A percentile compares a stretch with the other conserved stretches of the same genome.
These are phyloP conservation scores for Ilex aquifolium DNA, from an alignment of 257 asterid genomes.

Conservation along the genomic window DNA sequence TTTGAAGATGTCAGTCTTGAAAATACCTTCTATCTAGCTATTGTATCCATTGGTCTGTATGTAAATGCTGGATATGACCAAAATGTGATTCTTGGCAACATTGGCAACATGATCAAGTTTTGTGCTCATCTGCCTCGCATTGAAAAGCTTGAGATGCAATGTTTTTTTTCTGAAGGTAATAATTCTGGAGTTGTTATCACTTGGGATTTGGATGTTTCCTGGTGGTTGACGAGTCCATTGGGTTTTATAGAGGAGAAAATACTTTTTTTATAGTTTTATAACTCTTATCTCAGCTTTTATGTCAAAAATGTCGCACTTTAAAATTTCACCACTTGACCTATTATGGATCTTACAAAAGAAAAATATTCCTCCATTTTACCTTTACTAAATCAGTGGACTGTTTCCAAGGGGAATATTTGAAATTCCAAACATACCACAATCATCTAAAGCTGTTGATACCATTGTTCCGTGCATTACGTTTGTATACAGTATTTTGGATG, in stretches of 20 bases:
- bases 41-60: conserved; percentile 75
- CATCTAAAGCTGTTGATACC: background rate
- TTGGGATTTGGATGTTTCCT: conserved; percentile 3
- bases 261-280: background rate
- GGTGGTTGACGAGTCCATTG: background rate
- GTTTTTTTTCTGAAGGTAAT: conserved; percentile 83
- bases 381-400: too few relatives aligned
- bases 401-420: background rate
- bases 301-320: too few relatives aligned
- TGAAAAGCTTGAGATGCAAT: conserved; percentile 94
- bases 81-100: conserved; percentile 47
- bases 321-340: too few relatives aligned
- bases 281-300: background rate
- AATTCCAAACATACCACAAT: background rate
- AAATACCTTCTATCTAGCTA: conserved; percentile 65
- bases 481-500: conserved; percentile 63
- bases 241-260: background rate
- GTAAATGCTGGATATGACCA: conserved; percentile 46
- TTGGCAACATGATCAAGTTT: conserved; percentile 68
- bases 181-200: conserved; percentile 4
- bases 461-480: background rate
- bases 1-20: conserved; percentile 70
- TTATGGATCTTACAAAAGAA: too few relatives aligned
- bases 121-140: conserved; percentile 71
- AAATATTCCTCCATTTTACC: background rate